These are phyloP conservation scores for Climacium dendroides DNA, from an alignment of 225 moss, liverwort and hornwort genomes.

Conservation along the genomic window DNA sequence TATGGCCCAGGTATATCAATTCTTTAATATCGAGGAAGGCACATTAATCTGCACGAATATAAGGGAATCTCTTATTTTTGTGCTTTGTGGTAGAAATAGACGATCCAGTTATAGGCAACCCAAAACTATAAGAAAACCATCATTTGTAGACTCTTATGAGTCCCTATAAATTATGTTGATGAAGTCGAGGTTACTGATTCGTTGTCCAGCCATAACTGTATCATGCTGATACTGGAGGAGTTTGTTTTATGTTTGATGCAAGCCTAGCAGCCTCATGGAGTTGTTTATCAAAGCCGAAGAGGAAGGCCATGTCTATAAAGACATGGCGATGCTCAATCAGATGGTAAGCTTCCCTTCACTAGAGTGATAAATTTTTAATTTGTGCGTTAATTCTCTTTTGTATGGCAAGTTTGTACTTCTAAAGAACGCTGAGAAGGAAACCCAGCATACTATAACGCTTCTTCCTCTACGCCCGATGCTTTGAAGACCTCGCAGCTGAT, in stretches of 20 bases:
- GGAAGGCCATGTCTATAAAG: conserved; percentile 17
- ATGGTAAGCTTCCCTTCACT: conserved; percentile 7
- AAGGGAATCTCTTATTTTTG: background rate
- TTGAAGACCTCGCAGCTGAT: background rate
- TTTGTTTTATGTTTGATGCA: conserved; percentile 8
- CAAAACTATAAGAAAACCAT: background rate
- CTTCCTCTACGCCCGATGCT: background rate
- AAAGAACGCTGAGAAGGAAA: background rate
- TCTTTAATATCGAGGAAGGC: background rate
- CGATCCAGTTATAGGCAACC: background rate
- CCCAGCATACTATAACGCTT: background rate
- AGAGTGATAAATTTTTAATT: background rate
- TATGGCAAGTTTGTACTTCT: background rate
- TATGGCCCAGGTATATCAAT: conserved; percentile 40
- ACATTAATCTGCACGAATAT: background rate
- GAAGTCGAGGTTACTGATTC: background rate
- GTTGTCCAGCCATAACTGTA: background rate
- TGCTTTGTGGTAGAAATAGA: background rate
- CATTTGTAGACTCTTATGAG: background rate
- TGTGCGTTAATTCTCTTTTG: background rate
- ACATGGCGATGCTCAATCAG: conserved; percentile 22
- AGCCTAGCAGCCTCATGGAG: conserved; percentile 50
- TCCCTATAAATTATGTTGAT: background rate
- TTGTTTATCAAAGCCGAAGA: conserved; percentile 36
- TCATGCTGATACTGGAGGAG: background rate